Base-by-base conservation (phyloP, 192 early-diverging fungal genomes). In the Tieghemiomyces parasiticus region DNA sequence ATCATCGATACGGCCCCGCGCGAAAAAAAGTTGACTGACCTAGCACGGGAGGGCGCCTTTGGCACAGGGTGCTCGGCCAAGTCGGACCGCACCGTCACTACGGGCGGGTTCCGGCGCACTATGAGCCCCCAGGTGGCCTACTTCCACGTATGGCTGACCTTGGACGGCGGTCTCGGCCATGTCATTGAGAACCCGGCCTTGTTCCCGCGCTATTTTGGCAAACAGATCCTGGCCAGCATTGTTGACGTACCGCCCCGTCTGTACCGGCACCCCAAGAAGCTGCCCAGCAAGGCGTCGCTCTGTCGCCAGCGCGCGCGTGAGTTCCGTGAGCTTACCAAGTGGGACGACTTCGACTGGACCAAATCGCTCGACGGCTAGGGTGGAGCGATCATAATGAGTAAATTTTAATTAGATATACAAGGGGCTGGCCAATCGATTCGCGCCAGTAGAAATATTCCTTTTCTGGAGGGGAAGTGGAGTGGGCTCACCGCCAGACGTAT, bases 71-170 rank as follows among this genome's bases (percentile, higher is more conserved):
- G n/a, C n/a, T n/a, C n/a, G n/a, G n/a, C n/a, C n/a, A n/a, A n/a
- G n/a, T n/a, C n/a, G n/a, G n/a, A n/a, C n/a, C n/a, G n/a, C n/a
- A n/a, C n/a, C n/a, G n/a, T n/a, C n/a, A n/a, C n/a, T 16, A 70
- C 76, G 25, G 77, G 78, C 50, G 88, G 87, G 28, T 89, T 91
- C 65, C 77, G 86, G 53, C 65, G 77, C 35, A 71, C 76, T 9
- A 75, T 91, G 74, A 80, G 83, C 8, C 75, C 80, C 12, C 81
- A 95, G 35, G 46, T 97, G 70, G 92, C 95, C 1, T 99, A 91
- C 66, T 94, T 99, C 65, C 95, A 99, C 59, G 90, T 97, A 1
- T 99, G 95, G 95, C 89, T 91, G 63, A 83, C 88, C 50, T 82
- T 87, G 9, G 80, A 90, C 62, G 79, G 83, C 33, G 92, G 95